Evolutionary conservation across 1,284 basidiomycete genomes (phyloP).

Genomic region (Ganoderma boninense): DNA sequence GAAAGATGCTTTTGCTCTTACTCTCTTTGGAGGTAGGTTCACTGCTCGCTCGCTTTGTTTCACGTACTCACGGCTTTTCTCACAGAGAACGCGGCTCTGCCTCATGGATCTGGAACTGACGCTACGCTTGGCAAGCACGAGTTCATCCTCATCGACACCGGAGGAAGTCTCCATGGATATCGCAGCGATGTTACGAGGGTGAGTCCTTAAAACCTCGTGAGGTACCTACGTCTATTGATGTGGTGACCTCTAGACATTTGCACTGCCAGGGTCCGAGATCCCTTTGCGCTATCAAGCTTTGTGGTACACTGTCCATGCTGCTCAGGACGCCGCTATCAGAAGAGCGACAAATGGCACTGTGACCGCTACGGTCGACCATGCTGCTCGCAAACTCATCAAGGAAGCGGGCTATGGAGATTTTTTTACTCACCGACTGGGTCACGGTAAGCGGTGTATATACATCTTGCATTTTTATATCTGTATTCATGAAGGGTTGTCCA

Average conservation of each 20-base stretch:
- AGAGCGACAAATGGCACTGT: constrained; percentile 58
- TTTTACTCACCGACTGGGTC: constrained; percentile 86
- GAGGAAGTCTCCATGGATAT: constrained; percentile 77
- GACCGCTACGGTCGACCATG: constrained; percentile 68
- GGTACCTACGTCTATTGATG: not conserved
- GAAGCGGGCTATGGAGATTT: constrained; percentile 59
- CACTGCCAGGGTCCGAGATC: constrained; percentile 64
- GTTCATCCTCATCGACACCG: constrained; percentile 82
- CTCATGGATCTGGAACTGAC: constrained; percentile 83
- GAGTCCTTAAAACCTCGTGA: constrained; percentile 16
- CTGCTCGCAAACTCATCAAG: constrained; percentile 66
- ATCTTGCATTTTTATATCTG: not conserved
- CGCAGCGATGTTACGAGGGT: constrained; percentile 83
- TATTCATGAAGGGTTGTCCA: constrained; percentile 34
- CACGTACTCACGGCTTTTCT: not conserved
- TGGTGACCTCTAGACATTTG: constrained; percentile 68
- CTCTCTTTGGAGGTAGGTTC: constrained; percentile 77
- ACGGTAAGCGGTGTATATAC: constrained; percentile 55
- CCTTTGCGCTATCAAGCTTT: constrained; percentile 61
- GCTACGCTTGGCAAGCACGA: constrained; percentile 64
- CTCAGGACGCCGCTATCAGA: constrained; percentile 66
- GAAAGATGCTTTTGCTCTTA: constrained; percentile 63
- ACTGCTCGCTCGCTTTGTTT: not conserved
- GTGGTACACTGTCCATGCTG: constrained; percentile 74
- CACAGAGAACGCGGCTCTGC: constrained; percentile 84